Percentiles rank a stretch among this genome's conserved stretches.
Evolutionary conservation across 2,329 filamentous ascomycete species (phyloP).

Genomic region (Ascochyta clinopodiicola): DNA sequence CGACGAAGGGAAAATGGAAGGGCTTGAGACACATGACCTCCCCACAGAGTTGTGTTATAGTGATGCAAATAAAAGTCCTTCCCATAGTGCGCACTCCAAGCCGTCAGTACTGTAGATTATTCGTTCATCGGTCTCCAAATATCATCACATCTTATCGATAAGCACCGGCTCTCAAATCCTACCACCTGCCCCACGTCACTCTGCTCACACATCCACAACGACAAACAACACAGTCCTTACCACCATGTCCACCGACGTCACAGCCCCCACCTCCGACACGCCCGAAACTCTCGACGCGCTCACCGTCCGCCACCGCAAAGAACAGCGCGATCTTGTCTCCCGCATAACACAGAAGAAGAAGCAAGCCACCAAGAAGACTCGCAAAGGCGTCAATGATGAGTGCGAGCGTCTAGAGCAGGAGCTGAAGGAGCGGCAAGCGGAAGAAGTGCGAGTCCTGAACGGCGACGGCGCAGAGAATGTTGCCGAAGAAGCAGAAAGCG

Average conservation of each 20-base stretch:
- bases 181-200: background rate
- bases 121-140: too few species aligned
- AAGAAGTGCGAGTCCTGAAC: conserved; percentile 55
- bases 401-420: conserved; percentile 65
- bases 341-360: conserved; percentile 96
- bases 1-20: background rate
- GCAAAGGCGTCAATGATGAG: conserved; percentile 67
- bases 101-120: too few species aligned
- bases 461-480: conserved; percentile 28
- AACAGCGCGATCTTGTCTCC: conserved; percentile 83
- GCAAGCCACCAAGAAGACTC: conserved; percentile 83
- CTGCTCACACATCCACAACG: background rate
- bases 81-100: too few species aligned
- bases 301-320: conserved; percentile 81
- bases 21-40: background rate
- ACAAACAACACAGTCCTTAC: conserved; percentile 11
- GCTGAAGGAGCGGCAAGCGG: conserved; percentile 61
- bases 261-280: conserved; percentile 22
- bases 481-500: conserved; percentile 20
- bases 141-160: background rate
- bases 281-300: conserved; percentile 70
- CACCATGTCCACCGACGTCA: conserved; percentile 10
- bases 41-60: background rate
- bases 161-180: background rate
- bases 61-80: too few species aligned